Evolutionary conservation across 805 yeast species (phyloP).

Genomic region (Candida incommunis): DNA sequence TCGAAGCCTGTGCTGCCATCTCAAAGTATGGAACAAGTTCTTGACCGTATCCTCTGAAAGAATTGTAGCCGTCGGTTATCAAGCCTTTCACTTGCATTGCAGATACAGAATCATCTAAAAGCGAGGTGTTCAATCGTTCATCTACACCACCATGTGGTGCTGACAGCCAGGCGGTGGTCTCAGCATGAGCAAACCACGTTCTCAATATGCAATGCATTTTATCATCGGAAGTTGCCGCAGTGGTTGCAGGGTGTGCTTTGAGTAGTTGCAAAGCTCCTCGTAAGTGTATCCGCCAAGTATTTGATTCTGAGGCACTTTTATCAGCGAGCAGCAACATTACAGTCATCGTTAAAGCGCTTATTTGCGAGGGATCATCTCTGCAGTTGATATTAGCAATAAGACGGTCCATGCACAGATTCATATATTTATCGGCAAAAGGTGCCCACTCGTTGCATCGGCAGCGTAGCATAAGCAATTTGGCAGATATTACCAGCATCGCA

Average conservation of each 20-base stretch:
- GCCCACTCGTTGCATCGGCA: conserved; percentile 9
- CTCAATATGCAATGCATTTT: conserved; percentile 6
- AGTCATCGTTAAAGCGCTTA: conserved; percentile 6
- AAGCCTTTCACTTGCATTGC: conserved; percentile 5
- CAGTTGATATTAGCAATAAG: conserved; percentile 5
- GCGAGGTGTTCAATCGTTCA: conserved; percentile 2
- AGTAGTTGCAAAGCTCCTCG: conserved; percentile 5
- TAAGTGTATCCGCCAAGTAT: conserved; percentile 6
- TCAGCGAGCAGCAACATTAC: conserved; percentile 9
- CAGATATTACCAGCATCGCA: conserved; percentile 5
- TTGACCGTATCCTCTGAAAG: conserved; percentile 8
- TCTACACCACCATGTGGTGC: conserved; percentile 9
- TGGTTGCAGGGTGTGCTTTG: neutral
- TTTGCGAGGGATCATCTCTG: conserved; percentile 4
- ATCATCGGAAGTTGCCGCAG: neutral
- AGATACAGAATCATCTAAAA: conserved; percentile 7
- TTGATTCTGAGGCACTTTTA: conserved; percentile 5
- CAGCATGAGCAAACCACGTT: conserved; percentile 9
- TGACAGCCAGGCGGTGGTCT: conserved; percentile 10
- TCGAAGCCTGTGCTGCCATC: conserved; percentile 2
- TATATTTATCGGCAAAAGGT: conserved; percentile 7
- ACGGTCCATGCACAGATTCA: conserved; percentile 9
- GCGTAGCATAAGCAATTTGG: conserved; percentile 5
- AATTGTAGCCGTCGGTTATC: conserved; percentile 9
- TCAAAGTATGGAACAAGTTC: conserved; percentile 6